Evolutionary conservation across 176 grass and related monocot genomes (phyloP), one percentile per base, ranked within the genome.

Genomic region (Oryza coarctata): DNA sequence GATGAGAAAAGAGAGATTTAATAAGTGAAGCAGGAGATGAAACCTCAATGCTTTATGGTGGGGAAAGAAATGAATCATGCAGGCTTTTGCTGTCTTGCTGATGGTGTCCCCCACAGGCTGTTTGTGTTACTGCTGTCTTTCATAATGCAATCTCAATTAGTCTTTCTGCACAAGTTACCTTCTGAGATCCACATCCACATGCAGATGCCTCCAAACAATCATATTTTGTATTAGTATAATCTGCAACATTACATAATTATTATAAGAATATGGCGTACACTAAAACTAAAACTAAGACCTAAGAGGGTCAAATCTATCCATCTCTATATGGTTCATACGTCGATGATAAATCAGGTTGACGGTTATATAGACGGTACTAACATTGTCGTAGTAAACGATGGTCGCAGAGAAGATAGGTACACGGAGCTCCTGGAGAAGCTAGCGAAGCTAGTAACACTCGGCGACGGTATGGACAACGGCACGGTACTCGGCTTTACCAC

Each of bases 121-220:
- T 70, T 75, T 39, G 57, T 65, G 55, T 76, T 71, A 47, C 35
- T 23, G 28, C 61, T 80, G 15, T 45, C 63, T 68, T 43, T 84
- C 70, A 87, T 90, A 50, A 87, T 86, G 73, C 63, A 70, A 65
- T 63, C 65, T 89, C 90, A 36, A 85, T 93, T 90, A 87, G 50
- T 52, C 90, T 95, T 95, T 86, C 72, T 57, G 47, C 83, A 25
- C 81, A 92, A 92, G 90, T 85, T 70, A 86, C 78, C 85, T 83
- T 86, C 90, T 89, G 87, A 92, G 90, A 92, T 90, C 75, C 72
- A 85, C 77, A 84, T 40, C 83, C 85, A 92, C 90, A 90, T 90
- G 93, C 60, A 82, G 63, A 49, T 87, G 83, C 78, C 36, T 14
- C 60, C 75, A 84, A 84, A 76, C 79, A 68, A 92, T 80, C 81